A percentile compares a stretch with the other conserved stretches of the same genome.
Conservation (phyloP, 257 asterid genomes). For the Perilla frutescens region DNA sequence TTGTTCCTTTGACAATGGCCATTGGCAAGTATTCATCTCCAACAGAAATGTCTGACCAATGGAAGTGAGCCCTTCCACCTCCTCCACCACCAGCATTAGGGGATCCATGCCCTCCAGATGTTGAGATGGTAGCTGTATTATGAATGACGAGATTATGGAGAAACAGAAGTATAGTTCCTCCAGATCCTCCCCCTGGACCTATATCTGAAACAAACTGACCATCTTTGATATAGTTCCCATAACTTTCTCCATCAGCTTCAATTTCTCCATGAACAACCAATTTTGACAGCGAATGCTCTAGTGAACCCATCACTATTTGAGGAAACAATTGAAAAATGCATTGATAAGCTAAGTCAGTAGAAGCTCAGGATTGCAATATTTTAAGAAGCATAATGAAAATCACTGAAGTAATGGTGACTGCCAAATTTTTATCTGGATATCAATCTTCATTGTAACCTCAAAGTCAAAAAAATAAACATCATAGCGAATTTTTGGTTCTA, state of each 20-base stretch:
- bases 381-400: conserved; percentile 16
- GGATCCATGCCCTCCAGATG: conserved; percentile 84
- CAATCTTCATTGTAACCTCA: conserved; percentile 3
- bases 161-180: conserved; percentile 91
- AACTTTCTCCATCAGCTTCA: conserved; percentile 80
- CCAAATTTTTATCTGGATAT: conserved; percentile 8
- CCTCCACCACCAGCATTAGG: conserved; percentile 91
- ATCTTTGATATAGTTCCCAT: conserved; percentile 50
- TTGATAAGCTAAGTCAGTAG: conserved; percentile 19
- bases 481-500: too few species aligned
- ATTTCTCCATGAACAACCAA: conserved; percentile 72
- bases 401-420: neutral
- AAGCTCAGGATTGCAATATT: neutral
- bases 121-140: conserved; percentile 60
- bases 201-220: conserved; percentile 49
- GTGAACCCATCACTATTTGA: conserved; percentile 81
- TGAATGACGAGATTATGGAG: conserved; percentile 60
- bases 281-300: conserved; percentile 71
- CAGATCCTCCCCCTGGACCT: conserved; percentile 93
- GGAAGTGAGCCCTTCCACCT: conserved; percentile 93
- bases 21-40: conserved; percentile 79
- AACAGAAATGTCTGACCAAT: conserved; percentile 75
- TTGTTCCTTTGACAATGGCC: conserved; percentile 68
- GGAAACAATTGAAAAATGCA: conserved; percentile 32
- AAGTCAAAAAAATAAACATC: too few species aligned